Base-by-base conservation (phyloP, 768 basidiomycete species). In the Astraeus odoratus region DNA sequence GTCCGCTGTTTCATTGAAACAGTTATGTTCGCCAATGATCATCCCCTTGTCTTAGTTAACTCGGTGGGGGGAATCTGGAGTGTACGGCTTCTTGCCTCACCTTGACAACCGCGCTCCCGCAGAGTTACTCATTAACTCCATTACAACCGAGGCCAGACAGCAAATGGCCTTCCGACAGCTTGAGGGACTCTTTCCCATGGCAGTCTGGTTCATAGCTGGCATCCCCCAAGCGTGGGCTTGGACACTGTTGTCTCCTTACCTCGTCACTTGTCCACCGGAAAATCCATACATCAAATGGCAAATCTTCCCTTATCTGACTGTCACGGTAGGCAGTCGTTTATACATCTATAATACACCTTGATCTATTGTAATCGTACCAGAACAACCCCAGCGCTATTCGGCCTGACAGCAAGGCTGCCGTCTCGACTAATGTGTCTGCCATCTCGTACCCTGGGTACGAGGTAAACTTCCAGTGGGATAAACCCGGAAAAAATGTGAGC, bases 141-240 rank as follows among this genome's bases (percentile, higher is more conserved):
- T 85, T 52, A 67, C 77, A 0, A 79, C 75, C 10, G 80, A 83
- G 61, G 74, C 75, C 16, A 65, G 81, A 8, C 81, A 85, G 61
- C 76, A 83, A 64, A 73, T 80, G 73, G 67, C 73, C 37, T 80
- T 83, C 69, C 58, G 81, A 4, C 80, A 83, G 60, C 72, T 80
- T 38, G 69, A 76, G 42, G 80, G 78, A 0, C 55, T 74, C n/a
- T 77, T 77, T 66, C 78, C 79, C 0, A 76, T 80, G 75, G 75
- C 78, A 4, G 71, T 62, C 31, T 76, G 67, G 65, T 80, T 80
- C 56, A 68, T 73, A 39, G 66, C 75, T 0, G 75, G 74, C 26
- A 75, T 81, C 53, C 76, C 80, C 2, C 81, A 82, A 55, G 64
- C 72, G 7, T 79, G 78, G 77, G 70, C 72, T 1, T 82, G 80